Evolutionary conservation across 441 rosid genomes (phyloP).

Genomic region (Cnidoscolus chayamansa): DNA sequence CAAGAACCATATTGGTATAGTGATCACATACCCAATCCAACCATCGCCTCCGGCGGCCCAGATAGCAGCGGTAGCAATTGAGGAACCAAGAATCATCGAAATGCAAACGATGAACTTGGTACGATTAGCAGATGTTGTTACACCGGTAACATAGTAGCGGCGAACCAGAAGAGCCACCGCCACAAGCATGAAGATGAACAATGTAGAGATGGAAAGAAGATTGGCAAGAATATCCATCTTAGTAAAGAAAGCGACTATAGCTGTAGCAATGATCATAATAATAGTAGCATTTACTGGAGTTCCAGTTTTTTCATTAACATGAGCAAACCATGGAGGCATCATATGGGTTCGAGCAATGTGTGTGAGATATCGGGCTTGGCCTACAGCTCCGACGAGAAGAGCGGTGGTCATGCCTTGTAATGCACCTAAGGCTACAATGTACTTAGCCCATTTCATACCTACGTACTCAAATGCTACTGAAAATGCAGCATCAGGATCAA

Average conservation of each 20-base stretch:
- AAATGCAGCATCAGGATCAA: conserved; percentile 54
- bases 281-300: conserved; percentile 71
- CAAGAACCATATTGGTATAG: conserved; percentile 58
- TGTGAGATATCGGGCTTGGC: conserved; percentile 72
- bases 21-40: conserved; percentile 58
- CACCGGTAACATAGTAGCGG: conserved; percentile 61
- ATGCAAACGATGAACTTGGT: conserved; percentile 43
- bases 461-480: conserved; percentile 61
- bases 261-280: conserved; percentile 55
- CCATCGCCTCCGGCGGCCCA: conserved; percentile 46
- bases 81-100: conserved; percentile 41
- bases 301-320: conserved; percentile 55
- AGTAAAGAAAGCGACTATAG: conserved; percentile 62
- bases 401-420: conserved; percentile 80
- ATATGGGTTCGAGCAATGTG: conserved; percentile 78
- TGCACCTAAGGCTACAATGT: conserved; percentile 68
- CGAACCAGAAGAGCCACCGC: conserved; percentile 67
- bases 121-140: conserved; percentile 37
- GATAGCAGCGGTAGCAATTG: conserved; percentile 41
- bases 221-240: conserved; percentile 44
- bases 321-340: conserved; percentile 83
- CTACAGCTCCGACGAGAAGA: conserved; percentile 56
- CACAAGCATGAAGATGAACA: conserved; percentile 65
- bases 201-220: conserved; percentile 61
- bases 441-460: conserved; percentile 77